phyloP scores from a whole-genome alignment of 805 yeast genomes.

The Allodekkera sacchari region DNA sequence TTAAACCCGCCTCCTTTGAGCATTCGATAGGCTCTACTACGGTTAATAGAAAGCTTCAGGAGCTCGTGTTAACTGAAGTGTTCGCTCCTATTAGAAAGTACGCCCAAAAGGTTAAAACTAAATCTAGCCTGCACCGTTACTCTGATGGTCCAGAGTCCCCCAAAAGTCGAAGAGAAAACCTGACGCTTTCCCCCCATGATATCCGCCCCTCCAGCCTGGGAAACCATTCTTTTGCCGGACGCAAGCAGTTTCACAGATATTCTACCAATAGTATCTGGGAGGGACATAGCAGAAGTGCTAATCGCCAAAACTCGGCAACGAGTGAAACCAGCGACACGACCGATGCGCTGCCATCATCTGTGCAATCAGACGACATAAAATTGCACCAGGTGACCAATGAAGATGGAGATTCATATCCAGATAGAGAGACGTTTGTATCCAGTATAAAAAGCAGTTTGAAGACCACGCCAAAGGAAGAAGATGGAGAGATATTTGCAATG shows the following conservation, averaged over 20 bases:
- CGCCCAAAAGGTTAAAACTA: slow-evolving; percentile 16
- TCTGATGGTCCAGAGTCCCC: too few relatives aligned
- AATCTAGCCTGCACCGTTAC: slow-evolving; percentile 7
- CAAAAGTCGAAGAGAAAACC: too few relatives aligned
- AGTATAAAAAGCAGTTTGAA: slow-evolving; percentile 8
- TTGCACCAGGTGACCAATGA: slow-evolving; percentile 4
- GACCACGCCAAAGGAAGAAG: neutral
- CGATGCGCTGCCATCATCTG: slow-evolving; percentile 10
- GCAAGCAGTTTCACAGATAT: slow-evolving; percentile 20
- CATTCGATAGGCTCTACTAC: slow-evolving; percentile 49
- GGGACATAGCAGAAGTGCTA: neutral
- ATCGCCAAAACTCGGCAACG: neutral
- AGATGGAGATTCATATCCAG: slow-evolving; percentile 14
- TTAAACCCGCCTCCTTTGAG: neutral
- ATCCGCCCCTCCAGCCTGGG: too few relatives aligned
- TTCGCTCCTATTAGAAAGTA: slow-evolving; percentile 44
- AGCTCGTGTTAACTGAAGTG: slow-evolving; percentile 63
- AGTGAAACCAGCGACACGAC: neutral
- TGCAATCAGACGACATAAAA: slow-evolving; percentile 13
- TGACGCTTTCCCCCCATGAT: too few relatives aligned
- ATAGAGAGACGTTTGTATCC: slow-evolving; percentile 19
- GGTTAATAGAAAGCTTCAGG: slow-evolving; percentile 64
- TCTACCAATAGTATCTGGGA: slow-evolving; percentile 18
- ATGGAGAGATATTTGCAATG: neutral
- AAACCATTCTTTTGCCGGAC: too few relatives aligned